A percentile compares a stretch with the other conserved stretches of the same genome.
These are phyloP conservation scores for Fusarium sp. DNA, from an alignment of 2,329 filamentous ascomycete species.

Conservation along the genomic window DNA sequence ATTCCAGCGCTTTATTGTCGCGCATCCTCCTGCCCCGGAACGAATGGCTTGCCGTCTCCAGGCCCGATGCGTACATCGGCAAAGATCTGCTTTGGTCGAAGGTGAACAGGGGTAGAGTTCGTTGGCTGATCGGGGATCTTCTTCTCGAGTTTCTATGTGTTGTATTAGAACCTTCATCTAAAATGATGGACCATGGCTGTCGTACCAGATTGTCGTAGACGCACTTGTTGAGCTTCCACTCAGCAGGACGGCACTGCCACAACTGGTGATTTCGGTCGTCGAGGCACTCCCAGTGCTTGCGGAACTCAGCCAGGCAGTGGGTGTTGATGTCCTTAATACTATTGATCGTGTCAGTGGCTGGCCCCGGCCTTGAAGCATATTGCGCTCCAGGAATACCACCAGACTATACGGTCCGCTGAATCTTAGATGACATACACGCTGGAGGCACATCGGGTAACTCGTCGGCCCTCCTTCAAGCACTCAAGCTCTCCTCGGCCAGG, in stretches of 20 bases:
- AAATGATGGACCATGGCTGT: background rate
- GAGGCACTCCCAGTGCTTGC: constrained; percentile 92
- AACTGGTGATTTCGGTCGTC: constrained; percentile 98
- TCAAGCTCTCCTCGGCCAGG: constrained; percentile 91
- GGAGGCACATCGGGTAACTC: constrained; percentile 94
- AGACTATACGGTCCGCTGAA: background rate
- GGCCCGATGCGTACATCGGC: constrained; percentile 63
- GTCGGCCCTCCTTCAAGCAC: constrained; percentile 95
- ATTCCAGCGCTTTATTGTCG: constrained; percentile 49
- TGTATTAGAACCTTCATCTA: constrained; percentile 12
- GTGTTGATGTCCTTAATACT: constrained; percentile 97
- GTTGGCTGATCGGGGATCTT: constrained; percentile 79
- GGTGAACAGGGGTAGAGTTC: constrained; percentile 78
- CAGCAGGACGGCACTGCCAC: constrained; percentile 90
- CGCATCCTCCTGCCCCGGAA: constrained; percentile 50
- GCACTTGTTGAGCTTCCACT: constrained; percentile 94
- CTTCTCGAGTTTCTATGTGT: constrained; percentile 79
- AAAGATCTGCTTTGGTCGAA: constrained; percentile 73
- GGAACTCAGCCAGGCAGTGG: constrained; percentile 91
- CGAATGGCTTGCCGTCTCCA: constrained; percentile 58
- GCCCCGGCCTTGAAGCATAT: background rate
- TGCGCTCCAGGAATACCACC: background rate
- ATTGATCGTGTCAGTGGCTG: constrained; percentile 34
- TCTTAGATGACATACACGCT: constrained; percentile 79
- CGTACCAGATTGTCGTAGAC: constrained; percentile 95